phyloP scores from a whole-genome alignment of 208 protist species.

The Angomonas desouzai region DNA sequence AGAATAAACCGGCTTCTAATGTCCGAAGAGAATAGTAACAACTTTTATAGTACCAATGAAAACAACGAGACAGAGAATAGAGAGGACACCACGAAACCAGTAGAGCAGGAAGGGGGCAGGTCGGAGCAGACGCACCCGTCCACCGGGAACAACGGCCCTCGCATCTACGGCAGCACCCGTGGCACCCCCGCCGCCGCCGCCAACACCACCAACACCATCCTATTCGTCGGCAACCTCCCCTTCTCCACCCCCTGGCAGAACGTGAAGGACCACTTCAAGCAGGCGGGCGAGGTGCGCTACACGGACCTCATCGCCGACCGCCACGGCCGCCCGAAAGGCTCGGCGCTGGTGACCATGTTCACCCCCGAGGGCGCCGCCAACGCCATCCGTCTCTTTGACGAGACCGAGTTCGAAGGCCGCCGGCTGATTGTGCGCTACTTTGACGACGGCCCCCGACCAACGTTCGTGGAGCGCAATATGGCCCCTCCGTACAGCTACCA shows the following conservation, averaged over 20 bases:
- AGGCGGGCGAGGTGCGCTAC: slow-evolving; percentile 80
- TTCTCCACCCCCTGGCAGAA: slow-evolving; percentile 86
- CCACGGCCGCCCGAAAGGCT: slow-evolving; percentile 70
- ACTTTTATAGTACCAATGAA: no score
- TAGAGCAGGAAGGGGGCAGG: background rate
- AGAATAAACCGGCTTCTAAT: no score
- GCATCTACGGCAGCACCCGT: no score
- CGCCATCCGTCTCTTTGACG: slow-evolving; percentile 80
- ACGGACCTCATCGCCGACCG: slow-evolving; percentile 83
- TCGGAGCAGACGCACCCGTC: no score
- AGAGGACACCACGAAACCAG: background rate
- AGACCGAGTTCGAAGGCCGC: slow-evolving; percentile 86
- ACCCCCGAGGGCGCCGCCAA: slow-evolving; percentile 53
- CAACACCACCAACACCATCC: slow-evolving; percentile 63
- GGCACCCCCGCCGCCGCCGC: background rate
- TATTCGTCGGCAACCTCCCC: slow-evolving; percentile 88
- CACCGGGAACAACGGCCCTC: no score
- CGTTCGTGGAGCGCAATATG: slow-evolving; percentile 72
- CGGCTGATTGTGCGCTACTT: slow-evolving; percentile 81
- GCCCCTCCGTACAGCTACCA: slow-evolving; percentile 47
- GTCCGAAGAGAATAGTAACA: no score
- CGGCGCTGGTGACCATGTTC: slow-evolving; percentile 82
- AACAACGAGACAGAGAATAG: background rate
- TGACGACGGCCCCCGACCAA: slow-evolving; percentile 73
- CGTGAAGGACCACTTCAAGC: slow-evolving; percentile 86